Conservation (phyloP, 1,284 basidiomycete species). For the Cryptococcus maquisensis region DNA sequence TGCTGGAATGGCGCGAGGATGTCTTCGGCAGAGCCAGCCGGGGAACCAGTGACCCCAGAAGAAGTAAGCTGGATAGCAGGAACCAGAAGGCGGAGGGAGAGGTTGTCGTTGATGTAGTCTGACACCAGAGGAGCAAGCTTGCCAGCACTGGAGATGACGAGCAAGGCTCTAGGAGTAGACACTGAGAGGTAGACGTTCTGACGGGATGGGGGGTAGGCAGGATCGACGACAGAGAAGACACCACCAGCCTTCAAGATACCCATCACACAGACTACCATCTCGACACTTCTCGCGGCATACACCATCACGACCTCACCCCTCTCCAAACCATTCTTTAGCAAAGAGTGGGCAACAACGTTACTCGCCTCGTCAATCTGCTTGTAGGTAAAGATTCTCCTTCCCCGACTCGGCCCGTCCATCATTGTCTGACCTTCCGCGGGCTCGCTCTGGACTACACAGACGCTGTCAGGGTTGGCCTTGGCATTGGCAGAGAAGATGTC, state of each 20-base stretch:
- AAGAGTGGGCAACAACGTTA: constrained; percentile 87
- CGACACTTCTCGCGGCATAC: constrained; percentile 95
- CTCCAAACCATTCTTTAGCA: constrained; percentile 78
- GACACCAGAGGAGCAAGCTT: constrained; percentile 75
- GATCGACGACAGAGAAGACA: constrained; percentile 97
- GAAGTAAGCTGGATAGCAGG: constrained; percentile 77
- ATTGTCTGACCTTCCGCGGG: constrained; percentile 48
- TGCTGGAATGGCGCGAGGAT: constrained; percentile 52
- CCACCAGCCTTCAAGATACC: constrained; percentile 95
- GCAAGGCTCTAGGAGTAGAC: constrained; percentile 85
- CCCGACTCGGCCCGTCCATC: constrained; percentile 44
- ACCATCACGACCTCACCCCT: constrained; percentile 97
- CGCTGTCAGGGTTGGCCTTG: constrained; percentile 64
- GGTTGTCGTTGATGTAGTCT: constrained; percentile 73
- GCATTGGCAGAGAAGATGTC: constrained; percentile 87
- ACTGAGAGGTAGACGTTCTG: constrained; percentile 96
- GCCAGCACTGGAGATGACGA: constrained; percentile 90
- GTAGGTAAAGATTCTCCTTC: constrained; percentile 67
- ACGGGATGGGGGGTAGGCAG: constrained; percentile 89
- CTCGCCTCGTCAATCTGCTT: constrained; percentile 74
- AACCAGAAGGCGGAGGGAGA: constrained; percentile 86
- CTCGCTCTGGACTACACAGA: constrained; percentile 78
- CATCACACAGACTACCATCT: constrained; percentile 95
- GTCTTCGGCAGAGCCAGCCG: constrained; percentile 33
- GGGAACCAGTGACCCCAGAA: constrained; percentile 67